Percentiles rank a stretch among this genome's conserved stretches.
Conservation (phyloP, 208 protist species). For the Crithidia fasciculata region DNA sequence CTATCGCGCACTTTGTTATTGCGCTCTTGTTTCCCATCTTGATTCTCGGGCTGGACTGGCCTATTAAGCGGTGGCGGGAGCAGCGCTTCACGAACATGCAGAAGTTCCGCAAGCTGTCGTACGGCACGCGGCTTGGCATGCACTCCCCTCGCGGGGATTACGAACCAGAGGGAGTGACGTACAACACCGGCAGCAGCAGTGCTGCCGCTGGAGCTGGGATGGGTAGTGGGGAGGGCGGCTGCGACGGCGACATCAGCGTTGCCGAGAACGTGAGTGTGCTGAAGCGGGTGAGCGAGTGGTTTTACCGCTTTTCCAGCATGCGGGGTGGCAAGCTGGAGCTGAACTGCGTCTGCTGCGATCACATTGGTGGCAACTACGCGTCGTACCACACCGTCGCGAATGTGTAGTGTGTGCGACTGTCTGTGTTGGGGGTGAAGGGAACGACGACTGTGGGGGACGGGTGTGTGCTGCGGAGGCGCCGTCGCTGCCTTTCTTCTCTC, state of each 20-base stretch:
- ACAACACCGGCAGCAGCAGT: slow-evolving; percentile 17
- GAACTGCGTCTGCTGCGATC: slow-evolving; percentile 92
- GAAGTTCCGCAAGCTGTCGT: slow-evolving; percentile 87
- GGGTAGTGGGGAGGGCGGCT: slow-evolving; percentile 2
- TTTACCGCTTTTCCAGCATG: slow-evolving; percentile 85
- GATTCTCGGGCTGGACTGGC: slow-evolving; percentile 73
- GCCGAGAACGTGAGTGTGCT: slow-evolving; percentile 17
- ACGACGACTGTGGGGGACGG: background rate
- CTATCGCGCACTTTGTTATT: slow-evolving; percentile 61
- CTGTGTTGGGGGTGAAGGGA: background rate
- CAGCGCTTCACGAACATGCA: slow-evolving; percentile 86
- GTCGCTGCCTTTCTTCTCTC: too few relatives aligned
- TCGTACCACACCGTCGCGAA: slow-evolving; percentile 64
- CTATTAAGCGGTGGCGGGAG: slow-evolving; percentile 85
- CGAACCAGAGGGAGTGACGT: slow-evolving; percentile 76
- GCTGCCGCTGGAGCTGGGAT: background rate
- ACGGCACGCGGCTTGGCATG: slow-evolving; percentile 92
- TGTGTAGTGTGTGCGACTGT: background rate
- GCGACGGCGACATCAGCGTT: slow-evolving; percentile 14
- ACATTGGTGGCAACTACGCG: slow-evolving; percentile 89
- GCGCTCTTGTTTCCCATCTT: slow-evolving; percentile 72
- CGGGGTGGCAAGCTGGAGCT: slow-evolving; percentile 78
- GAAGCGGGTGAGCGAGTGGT: slow-evolving; percentile 67
- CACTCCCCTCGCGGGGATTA: slow-evolving; percentile 92
- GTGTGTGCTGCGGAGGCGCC: too few relatives aligned